phyloP scores from a whole-genome alignment of 768 basidiomycete species.

The Rhodotorula paludigena region DNA sequence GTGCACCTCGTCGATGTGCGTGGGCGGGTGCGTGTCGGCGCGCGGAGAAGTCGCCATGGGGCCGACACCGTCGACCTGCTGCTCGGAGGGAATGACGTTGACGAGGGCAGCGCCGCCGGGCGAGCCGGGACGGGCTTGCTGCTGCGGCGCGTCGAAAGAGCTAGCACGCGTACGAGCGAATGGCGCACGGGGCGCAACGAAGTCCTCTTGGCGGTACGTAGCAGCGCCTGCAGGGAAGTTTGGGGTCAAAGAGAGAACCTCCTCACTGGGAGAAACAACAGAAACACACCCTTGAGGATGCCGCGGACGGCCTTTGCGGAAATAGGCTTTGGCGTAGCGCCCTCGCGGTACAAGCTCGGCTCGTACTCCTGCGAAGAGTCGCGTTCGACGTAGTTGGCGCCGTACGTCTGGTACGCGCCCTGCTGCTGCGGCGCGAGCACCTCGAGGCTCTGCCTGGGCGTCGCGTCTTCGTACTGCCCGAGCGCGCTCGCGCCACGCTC shows the following conservation, averaged over 20 bases:
- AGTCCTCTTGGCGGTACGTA: conserved; percentile 63
- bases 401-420: conserved; percentile 21
- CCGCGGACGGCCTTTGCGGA: conserved; percentile 61
- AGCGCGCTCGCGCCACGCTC: background rate
- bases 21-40: conserved; percentile 27
- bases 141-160: conserved; percentile 42
- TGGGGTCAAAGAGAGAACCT: conserved; percentile 21
- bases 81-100: conserved; percentile 37
- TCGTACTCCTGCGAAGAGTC: conserved; percentile 53
- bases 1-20: conserved; percentile 28
- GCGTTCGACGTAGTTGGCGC: background rate
- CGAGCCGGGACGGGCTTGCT: conserved; percentile 47
- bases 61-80: conserved; percentile 37
- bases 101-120: conserved; percentile 50
- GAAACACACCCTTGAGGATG: conserved; percentile 78
- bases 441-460: conserved; percentile 31
- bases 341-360: conserved; percentile 31
- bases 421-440: conserved; percentile 19
- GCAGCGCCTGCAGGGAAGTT: conserved; percentile 56
- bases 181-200: conserved; percentile 77
- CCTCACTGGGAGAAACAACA: conserved; percentile 39
- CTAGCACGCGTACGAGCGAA: conserved; percentile 37
- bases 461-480: conserved; percentile 11
- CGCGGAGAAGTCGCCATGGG: conserved; percentile 21
- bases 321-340: conserved; percentile 26